Evolutionary conservation across 108 stramenopile genomes (phyloP).

Genomic region (Stephanodiscus minutulus): DNA sequence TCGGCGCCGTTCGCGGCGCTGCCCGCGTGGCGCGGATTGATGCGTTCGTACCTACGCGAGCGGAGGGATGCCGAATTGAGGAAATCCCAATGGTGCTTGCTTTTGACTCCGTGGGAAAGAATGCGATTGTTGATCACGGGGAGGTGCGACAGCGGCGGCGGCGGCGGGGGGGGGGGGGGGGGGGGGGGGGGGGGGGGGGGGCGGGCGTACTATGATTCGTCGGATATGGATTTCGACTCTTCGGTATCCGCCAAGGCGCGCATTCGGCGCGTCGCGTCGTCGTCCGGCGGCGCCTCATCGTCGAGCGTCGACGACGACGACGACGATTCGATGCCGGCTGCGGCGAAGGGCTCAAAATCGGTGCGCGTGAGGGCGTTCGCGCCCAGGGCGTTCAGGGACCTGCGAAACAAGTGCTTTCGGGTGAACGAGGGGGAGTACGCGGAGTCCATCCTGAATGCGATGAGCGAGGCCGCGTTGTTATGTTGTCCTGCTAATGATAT

Average conservation of each 20-base stretch:
- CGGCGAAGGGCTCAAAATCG: not conserved
- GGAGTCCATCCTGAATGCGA: conserved; percentile 54
- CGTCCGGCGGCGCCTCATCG: not conserved
- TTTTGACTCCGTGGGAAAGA: conserved; percentile 26
- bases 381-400: conserved; percentile 63
- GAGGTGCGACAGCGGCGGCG: too few relatives aligned
- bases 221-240: conserved; percentile 40
- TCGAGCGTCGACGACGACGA: conserved; percentile 11
- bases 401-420: conserved; percentile 67
- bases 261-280: conserved; percentile 11
- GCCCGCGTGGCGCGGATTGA: conserved; percentile 44
- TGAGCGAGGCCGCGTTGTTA: too few relatives aligned
- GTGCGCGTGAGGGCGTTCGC: conserved; percentile 60
- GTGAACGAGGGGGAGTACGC: conserved; percentile 61
- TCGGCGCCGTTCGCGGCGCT: conserved; percentile 48
- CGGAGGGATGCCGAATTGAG: conserved; percentile 15
- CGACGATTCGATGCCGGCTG: conserved; percentile 5
- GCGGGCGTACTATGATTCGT: conserved; percentile 17
- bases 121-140: conserved; percentile 8
- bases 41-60: conserved; percentile 35
- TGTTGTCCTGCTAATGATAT: not conserved
- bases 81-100: conserved; percentile 8
- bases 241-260: conserved; percentile 25
- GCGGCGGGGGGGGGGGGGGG: too few relatives aligned
- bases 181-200: conserved; percentile 1